These are phyloP conservation scores for Panicum miliaceum DNA, from an alignment of 176 grass and related monocot species.

Conservation along the genomic window DNA sequence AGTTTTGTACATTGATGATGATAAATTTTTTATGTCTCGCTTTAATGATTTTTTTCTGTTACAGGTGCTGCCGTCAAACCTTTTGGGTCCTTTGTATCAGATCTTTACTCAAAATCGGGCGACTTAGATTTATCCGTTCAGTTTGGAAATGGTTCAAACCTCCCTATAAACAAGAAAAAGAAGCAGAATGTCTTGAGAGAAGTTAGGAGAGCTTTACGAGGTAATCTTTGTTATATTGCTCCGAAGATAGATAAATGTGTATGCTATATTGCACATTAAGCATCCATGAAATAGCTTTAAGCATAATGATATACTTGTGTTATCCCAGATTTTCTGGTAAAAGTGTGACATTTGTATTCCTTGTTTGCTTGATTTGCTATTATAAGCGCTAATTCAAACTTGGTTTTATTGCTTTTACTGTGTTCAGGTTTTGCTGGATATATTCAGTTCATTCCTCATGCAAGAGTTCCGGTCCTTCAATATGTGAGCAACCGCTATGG, in stretches of 20 bases:
- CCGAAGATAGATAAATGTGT: not conserved
- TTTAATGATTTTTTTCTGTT: conserved; percentile 39
- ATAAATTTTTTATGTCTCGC: conserved; percentile 5
- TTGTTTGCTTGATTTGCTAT: conserved; percentile 20
- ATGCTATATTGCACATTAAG: conserved; percentile 9
- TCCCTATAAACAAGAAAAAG: conserved; percentile 42
- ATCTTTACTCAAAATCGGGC: conserved; percentile 90
- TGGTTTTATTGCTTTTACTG: conserved; percentile 36
- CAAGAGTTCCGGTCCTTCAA: conserved; percentile 90
- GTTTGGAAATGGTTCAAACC: conserved; percentile 25
- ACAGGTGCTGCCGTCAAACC: conserved; percentile 70
- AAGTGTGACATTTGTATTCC: not conserved
- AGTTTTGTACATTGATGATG: not conserved
- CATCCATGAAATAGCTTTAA: conserved; percentile 32
- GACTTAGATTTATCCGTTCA: conserved; percentile 93
- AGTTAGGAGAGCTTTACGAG: conserved; percentile 66
- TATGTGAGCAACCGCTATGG: conserved; percentile 62
- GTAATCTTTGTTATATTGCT: conserved; percentile 47
- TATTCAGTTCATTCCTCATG: conserved; percentile 75
- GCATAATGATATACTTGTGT: conserved; percentile 17
- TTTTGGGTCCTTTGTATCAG: conserved; percentile 95
- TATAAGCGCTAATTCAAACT: conserved; percentile 12
- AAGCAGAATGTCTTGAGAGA: conserved; percentile 67
- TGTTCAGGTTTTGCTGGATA: conserved; percentile 62
- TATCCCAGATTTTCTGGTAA: not conserved